These are phyloP conservation scores for Eucalyptus camaldulensis DNA, from an alignment of 345 rosid genomes.

Conservation along the genomic window DNA sequence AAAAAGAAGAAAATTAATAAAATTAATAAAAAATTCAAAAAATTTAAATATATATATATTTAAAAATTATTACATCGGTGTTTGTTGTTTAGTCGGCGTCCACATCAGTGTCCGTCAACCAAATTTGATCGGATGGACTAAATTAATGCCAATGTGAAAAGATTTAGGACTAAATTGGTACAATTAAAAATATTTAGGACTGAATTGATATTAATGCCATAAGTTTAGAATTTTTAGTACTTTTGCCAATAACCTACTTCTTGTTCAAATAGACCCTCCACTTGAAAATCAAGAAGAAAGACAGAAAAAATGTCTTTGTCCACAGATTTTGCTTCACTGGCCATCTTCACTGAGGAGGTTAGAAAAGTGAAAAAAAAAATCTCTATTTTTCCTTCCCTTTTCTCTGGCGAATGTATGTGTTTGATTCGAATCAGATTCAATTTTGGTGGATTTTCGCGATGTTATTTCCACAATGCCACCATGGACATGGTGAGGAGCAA, in stretches of 20 bases:
- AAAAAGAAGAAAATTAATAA: too few relatives aligned
- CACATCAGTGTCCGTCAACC: rapidly evolving
- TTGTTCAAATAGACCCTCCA: neutral
- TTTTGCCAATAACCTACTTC: neutral
- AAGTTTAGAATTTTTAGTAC: too few relatives aligned
- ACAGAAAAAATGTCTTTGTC: neutral
- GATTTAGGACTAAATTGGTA: rapidly evolving
- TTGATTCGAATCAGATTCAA: neutral
- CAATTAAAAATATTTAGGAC: rapidly evolving
- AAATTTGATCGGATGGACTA: too few relatives aligned
- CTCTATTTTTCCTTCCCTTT: neutral
- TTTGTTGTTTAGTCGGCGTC: rapidly evolving
- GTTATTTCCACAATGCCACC: neutral
- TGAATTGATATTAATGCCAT: rapidly evolving
- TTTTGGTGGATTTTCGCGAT: neutral
- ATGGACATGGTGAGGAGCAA: neutral
- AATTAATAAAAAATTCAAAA: too few relatives aligned
- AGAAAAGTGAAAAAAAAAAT: neutral
- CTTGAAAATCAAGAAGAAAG: neutral
- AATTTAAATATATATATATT: too few relatives aligned
- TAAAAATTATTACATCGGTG: rapidly evolving
- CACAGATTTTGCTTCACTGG: neutral
- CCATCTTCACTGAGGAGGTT: neutral
- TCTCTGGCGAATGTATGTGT: neutral
- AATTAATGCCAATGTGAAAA: too few relatives aligned